A percentile compares a stretch with the other conserved stretches of the same genome.
Evolutionary conservation across 179 eudicot genomes (phyloP).

Genomic region (Silene noctiflora): DNA sequence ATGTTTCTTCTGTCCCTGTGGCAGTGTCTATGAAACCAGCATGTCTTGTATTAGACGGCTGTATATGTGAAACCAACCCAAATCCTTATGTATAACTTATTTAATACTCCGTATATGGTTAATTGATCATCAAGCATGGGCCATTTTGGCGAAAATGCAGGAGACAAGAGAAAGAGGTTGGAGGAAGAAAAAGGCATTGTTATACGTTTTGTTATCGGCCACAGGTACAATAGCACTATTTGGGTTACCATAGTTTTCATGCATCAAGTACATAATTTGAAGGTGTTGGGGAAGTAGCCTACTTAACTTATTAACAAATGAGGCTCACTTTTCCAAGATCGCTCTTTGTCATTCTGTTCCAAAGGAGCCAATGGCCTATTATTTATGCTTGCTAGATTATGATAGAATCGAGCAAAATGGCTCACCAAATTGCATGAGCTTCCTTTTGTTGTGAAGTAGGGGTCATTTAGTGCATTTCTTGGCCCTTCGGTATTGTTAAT

Average conservation of each 20-base stretch:
- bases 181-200: constrained; percentile 90
- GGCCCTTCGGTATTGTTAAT: too few species aligned
- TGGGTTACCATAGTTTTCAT: neutral
- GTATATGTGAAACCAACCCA: neutral
- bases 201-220: constrained; percentile 93
- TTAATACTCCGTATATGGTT: neutral
- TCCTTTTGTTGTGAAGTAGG: too few species aligned
- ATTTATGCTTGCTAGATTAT: too few species aligned
- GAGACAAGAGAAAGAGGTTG: constrained; percentile 63
- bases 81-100: neutral
- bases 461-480: too few species aligned
- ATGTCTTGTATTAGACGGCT: neutral
- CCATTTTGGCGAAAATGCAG: constrained; percentile 32
- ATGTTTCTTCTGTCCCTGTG: neutral
- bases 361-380: too few species aligned
- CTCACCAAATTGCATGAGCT: too few species aligned
- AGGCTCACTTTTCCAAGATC: too few species aligned
- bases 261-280: neutral
- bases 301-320: too few species aligned
- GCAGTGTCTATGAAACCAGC: neutral
- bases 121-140: neutral
- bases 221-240: constrained; percentile 41
- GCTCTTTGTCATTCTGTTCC: too few species aligned
- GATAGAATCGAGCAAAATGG: too few species aligned
- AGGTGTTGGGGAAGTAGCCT: neutral